Evolutionary conservation across 441 rosid genomes (phyloP).

Genomic region (Viola pubescens): DNA sequence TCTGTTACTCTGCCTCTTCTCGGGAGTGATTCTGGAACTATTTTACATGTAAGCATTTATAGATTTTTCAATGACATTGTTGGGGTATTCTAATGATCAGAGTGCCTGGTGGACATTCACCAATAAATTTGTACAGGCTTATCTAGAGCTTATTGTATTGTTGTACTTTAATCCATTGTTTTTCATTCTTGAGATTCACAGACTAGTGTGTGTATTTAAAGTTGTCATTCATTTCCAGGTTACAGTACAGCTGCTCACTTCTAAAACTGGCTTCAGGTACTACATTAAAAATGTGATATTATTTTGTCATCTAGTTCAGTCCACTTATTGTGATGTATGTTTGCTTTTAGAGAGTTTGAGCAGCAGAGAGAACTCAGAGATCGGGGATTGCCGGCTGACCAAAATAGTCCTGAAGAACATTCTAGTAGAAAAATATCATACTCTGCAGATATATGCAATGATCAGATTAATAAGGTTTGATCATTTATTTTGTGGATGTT

Average conservation of each 20-base stretch:
- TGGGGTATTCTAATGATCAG: not conserved
- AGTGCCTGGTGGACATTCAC: too few relatives aligned
- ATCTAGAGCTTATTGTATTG: too few relatives aligned
- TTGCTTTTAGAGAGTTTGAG: conserved; percentile 80
- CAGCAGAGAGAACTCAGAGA: conserved; percentile 96
- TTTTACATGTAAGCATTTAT: conserved; percentile 77
- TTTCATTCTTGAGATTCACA: conserved; percentile 8
- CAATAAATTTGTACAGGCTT: not conserved
- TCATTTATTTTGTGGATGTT: conserved; percentile 16
- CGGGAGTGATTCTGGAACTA: conserved; percentile 80
- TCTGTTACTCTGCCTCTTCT: conserved; percentile 62
- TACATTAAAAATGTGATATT: conserved; percentile 14
- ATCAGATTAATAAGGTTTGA: conserved; percentile 55
- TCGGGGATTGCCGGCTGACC: conserved; percentile 67
- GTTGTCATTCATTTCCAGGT: conserved; percentile 43
- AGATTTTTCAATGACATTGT: conserved; percentile 10
- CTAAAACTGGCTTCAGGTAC: conserved; percentile 96
- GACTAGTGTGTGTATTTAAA: conserved; percentile 1
- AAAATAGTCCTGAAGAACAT: conserved; percentile 52
- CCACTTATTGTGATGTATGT: conserved; percentile 13
- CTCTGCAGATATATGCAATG: conserved; percentile 47
- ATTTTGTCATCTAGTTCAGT: conserved; percentile 15
- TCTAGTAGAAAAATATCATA: conserved; percentile 45
- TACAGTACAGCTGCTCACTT: conserved; percentile 91
- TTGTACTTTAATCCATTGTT: not conserved